A percentile compares a stretch with the other conserved stretches of the same genome.
Evolutionary conservation across 208 protist species (phyloP).

Genomic region (Porcisia deanei): DNA sequence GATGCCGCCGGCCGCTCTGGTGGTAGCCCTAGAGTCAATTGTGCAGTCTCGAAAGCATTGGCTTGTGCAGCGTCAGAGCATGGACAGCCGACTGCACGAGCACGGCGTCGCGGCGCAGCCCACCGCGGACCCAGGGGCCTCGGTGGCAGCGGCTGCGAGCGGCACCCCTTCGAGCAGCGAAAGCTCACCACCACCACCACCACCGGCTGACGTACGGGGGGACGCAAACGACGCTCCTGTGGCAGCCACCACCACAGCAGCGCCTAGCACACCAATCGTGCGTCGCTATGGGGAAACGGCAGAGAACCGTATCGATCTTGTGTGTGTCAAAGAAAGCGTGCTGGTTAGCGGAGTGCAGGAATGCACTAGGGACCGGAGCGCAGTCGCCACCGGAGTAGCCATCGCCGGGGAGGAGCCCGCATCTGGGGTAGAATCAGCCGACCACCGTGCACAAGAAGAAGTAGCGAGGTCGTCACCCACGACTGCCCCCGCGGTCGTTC

Average conservation of each 20-base stretch:
- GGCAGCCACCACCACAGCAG: background rate
- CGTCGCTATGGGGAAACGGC: slow-evolving; percentile 46
- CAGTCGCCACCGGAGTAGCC: slow-evolving; percentile 25
- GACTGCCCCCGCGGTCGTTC: slow-evolving; percentile 20
- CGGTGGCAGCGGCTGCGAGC: background rate
- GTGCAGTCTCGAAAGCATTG: slow-evolving; percentile 51
- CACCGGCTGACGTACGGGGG: slow-evolving; percentile 8
- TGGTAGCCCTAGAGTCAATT: slow-evolving; percentile 64
- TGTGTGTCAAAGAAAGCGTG: slow-evolving; percentile 50
- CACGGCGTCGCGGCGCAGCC: slow-evolving; percentile 3
- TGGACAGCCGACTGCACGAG: slow-evolving; percentile 15
- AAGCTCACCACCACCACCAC: slow-evolving; percentile 1
- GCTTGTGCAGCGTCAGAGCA: slow-evolving; percentile 29
- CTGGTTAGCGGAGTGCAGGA: slow-evolving; percentile 42
- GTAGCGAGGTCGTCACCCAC: background rate
- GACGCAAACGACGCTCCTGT: background rate
- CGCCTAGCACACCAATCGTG: slow-evolving; percentile 19
- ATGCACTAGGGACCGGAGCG: slow-evolving; percentile 54
- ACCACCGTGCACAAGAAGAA: background rate
- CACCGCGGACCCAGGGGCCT: background rate
- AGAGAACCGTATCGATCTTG: slow-evolving; percentile 64
- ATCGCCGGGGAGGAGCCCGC: background rate
- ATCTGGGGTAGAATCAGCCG: background rate
- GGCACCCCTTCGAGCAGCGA: background rate
- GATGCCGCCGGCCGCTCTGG: slow-evolving; percentile 52